These are phyloP conservation scores for Deinandra increscens DNA, from an alignment of 129 eudicot species.

Conservation along the genomic window DNA sequence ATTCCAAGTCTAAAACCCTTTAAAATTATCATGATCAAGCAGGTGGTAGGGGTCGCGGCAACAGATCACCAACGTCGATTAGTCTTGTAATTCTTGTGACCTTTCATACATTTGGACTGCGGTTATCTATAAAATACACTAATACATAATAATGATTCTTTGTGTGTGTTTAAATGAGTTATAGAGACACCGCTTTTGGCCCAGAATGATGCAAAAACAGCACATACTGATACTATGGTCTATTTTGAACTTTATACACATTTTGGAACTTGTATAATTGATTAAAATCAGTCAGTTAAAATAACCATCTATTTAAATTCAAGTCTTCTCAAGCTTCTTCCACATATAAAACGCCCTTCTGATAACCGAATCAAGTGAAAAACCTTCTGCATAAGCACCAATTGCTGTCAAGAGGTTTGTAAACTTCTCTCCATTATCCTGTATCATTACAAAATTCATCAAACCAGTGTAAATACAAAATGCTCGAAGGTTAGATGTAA, in stretches of 20 bases:
- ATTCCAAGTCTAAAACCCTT: too few relatives aligned
- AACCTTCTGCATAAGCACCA: constrained; percentile 97
- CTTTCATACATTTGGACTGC: too few relatives aligned
- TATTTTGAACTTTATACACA: background rate
- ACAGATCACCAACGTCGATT: too few relatives aligned
- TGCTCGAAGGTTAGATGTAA: too few relatives aligned
- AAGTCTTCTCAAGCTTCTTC: constrained; percentile 72
- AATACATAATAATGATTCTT: too few relatives aligned
- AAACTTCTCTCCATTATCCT: constrained; percentile 95
- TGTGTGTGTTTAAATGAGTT: too few relatives aligned
- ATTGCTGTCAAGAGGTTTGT: constrained; percentile 85
- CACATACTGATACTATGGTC: too few relatives aligned
- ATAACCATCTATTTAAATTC: background rate
- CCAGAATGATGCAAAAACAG: background rate
- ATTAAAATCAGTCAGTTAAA: background rate
- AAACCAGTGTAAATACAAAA: constrained; percentile 10
- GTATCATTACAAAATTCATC: constrained; percentile 25
- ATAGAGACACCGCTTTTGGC: too few relatives aligned
- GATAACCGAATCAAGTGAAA: constrained; percentile 84
- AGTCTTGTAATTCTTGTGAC: too few relatives aligned
- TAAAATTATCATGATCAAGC: too few relatives aligned
- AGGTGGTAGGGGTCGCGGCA: too few relatives aligned
- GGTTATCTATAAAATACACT: too few relatives aligned
- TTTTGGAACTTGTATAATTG: background rate
- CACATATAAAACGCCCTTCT: constrained; percentile 75